Percentiles rank a stretch among this genome's conserved stretches.
phyloP scores from a whole-genome alignment of 331 rosid species.

The Pyrus hybrid region DNA sequence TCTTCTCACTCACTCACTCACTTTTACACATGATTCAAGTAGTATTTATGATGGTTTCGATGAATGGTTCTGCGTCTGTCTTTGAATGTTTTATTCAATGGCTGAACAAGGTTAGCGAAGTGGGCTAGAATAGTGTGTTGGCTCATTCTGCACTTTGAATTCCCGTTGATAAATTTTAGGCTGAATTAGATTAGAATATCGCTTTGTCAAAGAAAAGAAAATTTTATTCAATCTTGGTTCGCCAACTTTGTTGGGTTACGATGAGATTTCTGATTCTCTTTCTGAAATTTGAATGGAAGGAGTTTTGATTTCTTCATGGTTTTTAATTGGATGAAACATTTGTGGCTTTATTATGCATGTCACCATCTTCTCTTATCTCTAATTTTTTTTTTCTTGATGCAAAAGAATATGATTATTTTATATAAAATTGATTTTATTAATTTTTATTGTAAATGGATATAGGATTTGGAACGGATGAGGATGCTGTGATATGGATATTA shows the following conservation, averaged over 20 bases:
- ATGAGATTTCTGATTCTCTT: neutral
- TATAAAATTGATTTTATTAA: too few relatives aligned
- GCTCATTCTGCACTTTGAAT: too few relatives aligned
- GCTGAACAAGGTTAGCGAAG: neutral
- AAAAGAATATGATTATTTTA: neutral
- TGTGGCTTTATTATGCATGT: neutral
- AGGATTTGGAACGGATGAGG: slow-evolving; percentile 74
- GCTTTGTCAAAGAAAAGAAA: too few relatives aligned
- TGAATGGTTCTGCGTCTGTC: neutral
- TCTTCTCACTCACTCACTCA: slow-evolving; percentile 6
- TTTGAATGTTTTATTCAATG: neutral
- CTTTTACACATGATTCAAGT: neutral
- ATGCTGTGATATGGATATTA: slow-evolving; percentile 48
- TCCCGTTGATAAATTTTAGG: neutral
- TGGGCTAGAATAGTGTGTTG: neutral
- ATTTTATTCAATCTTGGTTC: neutral
- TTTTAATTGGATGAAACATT: neutral
- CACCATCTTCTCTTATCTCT: neutral
- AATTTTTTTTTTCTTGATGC: neutral
- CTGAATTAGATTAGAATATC: neutral
- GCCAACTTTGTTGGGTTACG: neutral
- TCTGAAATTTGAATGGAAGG: neutral
- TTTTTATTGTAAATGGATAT: neutral
- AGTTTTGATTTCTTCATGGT: neutral
- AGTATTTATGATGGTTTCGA: neutral